These are phyloP conservation scores for Aquilaria yunnanensis DNA, from an alignment of 345 rosid genomes.

Conservation along the genomic window DNA sequence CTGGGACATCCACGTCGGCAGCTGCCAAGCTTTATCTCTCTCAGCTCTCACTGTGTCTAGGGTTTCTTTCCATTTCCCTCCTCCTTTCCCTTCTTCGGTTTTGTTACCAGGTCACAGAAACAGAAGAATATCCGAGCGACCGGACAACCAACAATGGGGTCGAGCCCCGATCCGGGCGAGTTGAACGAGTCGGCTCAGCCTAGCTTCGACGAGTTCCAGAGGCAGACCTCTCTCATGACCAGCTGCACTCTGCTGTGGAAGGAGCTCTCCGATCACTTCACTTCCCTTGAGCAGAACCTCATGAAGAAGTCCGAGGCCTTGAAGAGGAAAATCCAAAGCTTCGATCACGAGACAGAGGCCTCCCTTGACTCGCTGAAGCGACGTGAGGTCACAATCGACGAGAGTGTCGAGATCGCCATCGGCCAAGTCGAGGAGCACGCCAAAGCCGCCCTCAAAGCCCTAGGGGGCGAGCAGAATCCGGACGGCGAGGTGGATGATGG, in stretches of 20 bases:
- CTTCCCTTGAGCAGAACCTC: constrained; percentile 69
- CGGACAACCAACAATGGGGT: constrained; percentile 57
- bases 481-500: constrained; percentile 80
- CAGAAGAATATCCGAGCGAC: not conserved
- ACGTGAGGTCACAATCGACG: constrained; percentile 86
- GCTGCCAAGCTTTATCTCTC: constrained; percentile 21
- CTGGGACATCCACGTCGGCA: constrained; percentile 38
- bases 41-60: constrained; percentile 25
- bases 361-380: constrained; percentile 67
- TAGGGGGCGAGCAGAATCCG: constrained; percentile 29
- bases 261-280: constrained; percentile 97
- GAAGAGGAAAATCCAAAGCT: constrained; percentile 56
- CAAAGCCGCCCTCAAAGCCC: constrained; percentile 39
- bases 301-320: constrained; percentile 80
- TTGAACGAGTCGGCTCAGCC: constrained; percentile 69
- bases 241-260: constrained; percentile 98
- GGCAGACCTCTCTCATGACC: constrained; percentile 91
- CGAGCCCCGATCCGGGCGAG: constrained; percentile 96
- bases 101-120: constrained; percentile 15
- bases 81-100: constrained; percentile 7
- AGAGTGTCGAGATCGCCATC: constrained; percentile 71
- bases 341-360: constrained; percentile 67
- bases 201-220: constrained; percentile 93
- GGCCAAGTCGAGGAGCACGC: constrained; percentile 47
- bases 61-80: constrained; percentile 20